A percentile compares a stretch with the other conserved stretches of the same genome.
These are phyloP conservation scores for Achaetomium macrosporum DNA, from an alignment of 2,329 filamentous ascomycete species.

Conservation along the genomic window DNA sequence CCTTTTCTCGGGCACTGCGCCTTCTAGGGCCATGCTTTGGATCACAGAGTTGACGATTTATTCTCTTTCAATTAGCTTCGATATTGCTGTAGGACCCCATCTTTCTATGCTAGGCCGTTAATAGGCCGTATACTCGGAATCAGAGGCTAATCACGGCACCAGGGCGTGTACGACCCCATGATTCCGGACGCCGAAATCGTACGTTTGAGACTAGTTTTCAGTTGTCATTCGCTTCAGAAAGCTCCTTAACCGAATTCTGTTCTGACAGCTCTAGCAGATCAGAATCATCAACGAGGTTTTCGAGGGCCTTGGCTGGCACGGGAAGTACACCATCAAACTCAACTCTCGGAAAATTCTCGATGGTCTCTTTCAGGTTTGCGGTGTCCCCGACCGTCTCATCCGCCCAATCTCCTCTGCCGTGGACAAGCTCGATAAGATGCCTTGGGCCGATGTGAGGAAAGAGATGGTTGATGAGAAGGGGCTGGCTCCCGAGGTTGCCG, in stretches of 20 bases:
- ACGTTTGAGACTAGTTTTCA: not conserved
- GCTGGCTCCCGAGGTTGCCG: conserved; percentile 67
- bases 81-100: conserved; percentile 57
- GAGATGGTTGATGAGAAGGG: conserved; percentile 95
- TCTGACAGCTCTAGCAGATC: conserved; percentile 35
- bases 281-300: conserved; percentile 83
- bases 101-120: not conserved
- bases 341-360: conserved; percentile 95
- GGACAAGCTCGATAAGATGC: conserved; percentile 90
- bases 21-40: not conserved
- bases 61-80: conserved; percentile 46
- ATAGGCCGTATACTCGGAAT: not conserved
- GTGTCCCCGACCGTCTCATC: conserved; percentile 81
- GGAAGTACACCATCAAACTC: conserved; percentile 79
- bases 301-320: conserved; percentile 58
- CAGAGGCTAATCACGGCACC: not conserved
- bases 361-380: conserved; percentile 84
- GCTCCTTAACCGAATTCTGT: too few species aligned
- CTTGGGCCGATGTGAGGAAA: conserved; percentile 82
- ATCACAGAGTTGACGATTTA: not conserved
- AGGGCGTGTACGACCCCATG: conserved; percentile 78
- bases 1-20: too few species aligned
- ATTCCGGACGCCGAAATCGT: conserved; percentile 80
- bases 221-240: not conserved
- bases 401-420: conserved; percentile 86